These are phyloP conservation scores for Pseudophaeomoniella oleicola DNA, from an alignment of 2,329 filamentous ascomycete species.

Conservation along the genomic window DNA sequence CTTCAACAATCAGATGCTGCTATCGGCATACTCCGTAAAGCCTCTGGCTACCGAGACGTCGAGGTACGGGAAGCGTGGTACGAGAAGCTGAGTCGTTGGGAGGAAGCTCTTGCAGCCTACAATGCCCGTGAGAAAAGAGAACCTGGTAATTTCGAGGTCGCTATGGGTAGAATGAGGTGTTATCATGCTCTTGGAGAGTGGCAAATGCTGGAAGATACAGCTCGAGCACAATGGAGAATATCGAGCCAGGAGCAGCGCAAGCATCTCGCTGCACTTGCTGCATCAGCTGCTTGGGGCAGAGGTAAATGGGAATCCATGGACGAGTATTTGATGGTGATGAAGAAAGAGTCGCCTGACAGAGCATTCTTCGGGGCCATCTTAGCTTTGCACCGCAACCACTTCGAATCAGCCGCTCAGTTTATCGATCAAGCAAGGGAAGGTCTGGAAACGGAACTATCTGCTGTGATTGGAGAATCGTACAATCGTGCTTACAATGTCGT, in stretches of 20 bases:
- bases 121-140: conserved; percentile 61
- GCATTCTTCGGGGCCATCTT: conserved; percentile 97
- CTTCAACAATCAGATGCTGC: conserved; percentile 96
- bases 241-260: conserved; percentile 77
- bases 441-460: conserved; percentile 87
- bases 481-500: conserved; percentile 97
- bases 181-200: conserved; percentile 93
- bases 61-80: conserved; percentile 98
- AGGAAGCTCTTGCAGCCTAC: conserved; percentile 86
- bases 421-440: conserved; percentile 88
- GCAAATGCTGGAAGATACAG: conserved; percentile 79
- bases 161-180: conserved; percentile 99
- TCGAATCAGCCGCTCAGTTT: conserved; percentile 74
- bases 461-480: conserved; percentile 94
- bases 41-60: conserved; percentile 90
- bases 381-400: conserved; percentile 88
- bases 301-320: conserved; percentile 99
- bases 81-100: conserved; percentile 95
- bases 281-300: conserved; percentile 89
- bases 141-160: conserved; percentile 73
- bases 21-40: conserved; percentile 92
- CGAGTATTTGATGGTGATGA: conserved; percentile 89
- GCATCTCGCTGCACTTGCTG: conserved; percentile 82
- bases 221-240: conserved; percentile 86
- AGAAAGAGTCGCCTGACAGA: conserved; percentile 78